Percentiles rank a stretch among this genome's conserved stretches.
phyloP scores from a whole-genome alignment of 768 basidiomycete species.

The Suillus tomentosus region DNA sequence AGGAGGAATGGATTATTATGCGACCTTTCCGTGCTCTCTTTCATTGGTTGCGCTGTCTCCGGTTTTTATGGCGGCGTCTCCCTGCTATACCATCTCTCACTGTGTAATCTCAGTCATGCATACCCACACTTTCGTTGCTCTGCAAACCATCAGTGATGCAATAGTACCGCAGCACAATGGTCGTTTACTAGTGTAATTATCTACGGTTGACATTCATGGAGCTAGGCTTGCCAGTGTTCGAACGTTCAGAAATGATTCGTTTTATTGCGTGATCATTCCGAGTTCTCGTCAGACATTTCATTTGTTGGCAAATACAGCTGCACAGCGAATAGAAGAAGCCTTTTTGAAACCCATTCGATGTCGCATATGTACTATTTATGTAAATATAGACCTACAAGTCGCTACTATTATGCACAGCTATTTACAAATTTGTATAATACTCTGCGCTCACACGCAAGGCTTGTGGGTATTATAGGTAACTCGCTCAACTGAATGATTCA shows the following conservation, averaged over 20 bases:
- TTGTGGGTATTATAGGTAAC: background rate
- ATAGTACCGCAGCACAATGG: background rate
- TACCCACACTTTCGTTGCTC: background rate
- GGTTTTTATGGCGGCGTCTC: background rate
- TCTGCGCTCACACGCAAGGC: background rate
- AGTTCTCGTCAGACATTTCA: no score
- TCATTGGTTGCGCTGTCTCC: background rate
- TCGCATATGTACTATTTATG: no score
- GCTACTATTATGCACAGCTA: no score
- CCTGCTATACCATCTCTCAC: background rate
- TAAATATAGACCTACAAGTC: no score
- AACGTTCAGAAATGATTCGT: background rate
- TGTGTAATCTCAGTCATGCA: background rate
- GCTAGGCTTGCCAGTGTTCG: background rate
- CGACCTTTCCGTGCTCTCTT: background rate
- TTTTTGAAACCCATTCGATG: no score
- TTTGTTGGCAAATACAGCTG: no score
- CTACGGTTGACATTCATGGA: background rate
- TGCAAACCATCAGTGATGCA: background rate
- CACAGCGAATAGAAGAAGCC: no score
- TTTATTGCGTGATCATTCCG: background rate
- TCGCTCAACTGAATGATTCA: background rate
- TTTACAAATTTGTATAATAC: background rate
- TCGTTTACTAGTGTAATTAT: background rate
- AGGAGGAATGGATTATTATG: constrained; percentile 7